Percentiles rank a stretch among this genome's conserved stretches.
Evolutionary conservation across 1,284 basidiomycete species (phyloP).

Genomic region (Lignosus rhinocerotis): DNA sequence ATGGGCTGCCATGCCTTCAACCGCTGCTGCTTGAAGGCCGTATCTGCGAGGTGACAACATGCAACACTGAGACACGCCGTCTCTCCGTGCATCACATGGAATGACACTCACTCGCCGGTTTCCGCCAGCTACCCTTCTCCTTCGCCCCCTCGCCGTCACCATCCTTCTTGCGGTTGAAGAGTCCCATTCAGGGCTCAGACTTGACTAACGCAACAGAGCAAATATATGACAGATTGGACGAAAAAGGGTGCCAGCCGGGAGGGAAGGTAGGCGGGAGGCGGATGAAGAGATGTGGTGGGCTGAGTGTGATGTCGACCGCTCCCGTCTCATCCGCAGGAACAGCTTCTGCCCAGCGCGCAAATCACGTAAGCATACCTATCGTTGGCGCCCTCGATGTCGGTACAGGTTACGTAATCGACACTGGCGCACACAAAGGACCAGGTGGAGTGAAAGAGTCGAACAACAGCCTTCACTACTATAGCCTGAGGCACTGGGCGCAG

Average conservation of each 20-base stretch:
- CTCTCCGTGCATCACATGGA: not conserved
- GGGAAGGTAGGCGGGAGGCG: not conserved
- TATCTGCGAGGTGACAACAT: slow-evolving; percentile 57
- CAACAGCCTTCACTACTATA: no score
- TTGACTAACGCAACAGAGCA: slow-evolving; percentile 8
- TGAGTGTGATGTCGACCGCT: slow-evolving; percentile 4
- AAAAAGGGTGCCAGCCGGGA: slow-evolving; percentile 2
- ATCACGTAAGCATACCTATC: not conserved
- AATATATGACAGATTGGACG: slow-evolving; percentile 5
- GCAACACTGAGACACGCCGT: slow-evolving; percentile 2
- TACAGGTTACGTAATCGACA: no score
- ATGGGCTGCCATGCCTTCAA: slow-evolving; percentile 99
- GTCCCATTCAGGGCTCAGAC: slow-evolving; percentile 31
- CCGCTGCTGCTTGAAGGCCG: slow-evolving; percentile 99
- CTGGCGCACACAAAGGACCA: no score
- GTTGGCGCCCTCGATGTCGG: not conserved
- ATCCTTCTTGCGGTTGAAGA: slow-evolving; percentile 39
- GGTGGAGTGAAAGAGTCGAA: no score
- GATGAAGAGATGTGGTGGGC: slow-evolving; percentile 2
- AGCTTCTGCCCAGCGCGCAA: not conserved
- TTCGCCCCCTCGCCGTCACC: slow-evolving; percentile 50
- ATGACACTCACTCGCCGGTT: slow-evolving; percentile 79
- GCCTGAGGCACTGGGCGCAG: no score
- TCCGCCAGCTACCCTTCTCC: slow-evolving; percentile 85
- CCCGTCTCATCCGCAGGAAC: not conserved